Base-by-base conservation (phyloP, 192 early-diverging fungal genomes). In the Mortierella antarctica region DNA sequence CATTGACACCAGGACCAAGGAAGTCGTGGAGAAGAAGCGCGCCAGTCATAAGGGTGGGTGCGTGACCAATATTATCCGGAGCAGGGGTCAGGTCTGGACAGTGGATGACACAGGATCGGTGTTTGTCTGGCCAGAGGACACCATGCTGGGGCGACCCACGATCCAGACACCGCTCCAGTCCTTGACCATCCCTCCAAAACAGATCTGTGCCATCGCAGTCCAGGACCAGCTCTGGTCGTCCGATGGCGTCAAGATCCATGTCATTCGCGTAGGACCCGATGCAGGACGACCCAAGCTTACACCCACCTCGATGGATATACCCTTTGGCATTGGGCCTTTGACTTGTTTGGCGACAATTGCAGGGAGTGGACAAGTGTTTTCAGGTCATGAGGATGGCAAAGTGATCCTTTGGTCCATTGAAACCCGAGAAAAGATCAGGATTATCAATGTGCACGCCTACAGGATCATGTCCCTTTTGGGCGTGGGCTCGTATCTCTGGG, bases 381-480 rank as follows among this genome's bases (percentile, higher is more conserved):
- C 87, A 10, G 92, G 91, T 12, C 94, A 95, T 70, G 94, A 96
- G 46, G 89, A 95, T 79, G 94, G 94, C 44, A 93, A 89, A 65
- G 87, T 96, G 11, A 86, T 88, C 23, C 83, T 94, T 4, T 95
- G 92, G 91, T 88, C 93, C 56, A 82, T 67, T 45, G 70, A 79
- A 15, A 82, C 82, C 3, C 60, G 85, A 12, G 84, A 85, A 39
- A 86, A 83, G 56, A 18, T 85, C 2, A 79, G 82, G 49, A 77
- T 87, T 15, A 83, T 92, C 49, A 83, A 85, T 18, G 91, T 85
- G 1, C 85, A 89, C 4, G 83, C 87, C 63, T 94, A 95, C 82
- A 86, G 87, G 47, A 90, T 95, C 41, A 89, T 87, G 61, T 82
- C 87, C 15, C 70, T 95, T 57, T 52, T 88, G 9, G 82, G 85